Conservation (phyloP, 805 yeast species). For the Candida corydali region DNA sequence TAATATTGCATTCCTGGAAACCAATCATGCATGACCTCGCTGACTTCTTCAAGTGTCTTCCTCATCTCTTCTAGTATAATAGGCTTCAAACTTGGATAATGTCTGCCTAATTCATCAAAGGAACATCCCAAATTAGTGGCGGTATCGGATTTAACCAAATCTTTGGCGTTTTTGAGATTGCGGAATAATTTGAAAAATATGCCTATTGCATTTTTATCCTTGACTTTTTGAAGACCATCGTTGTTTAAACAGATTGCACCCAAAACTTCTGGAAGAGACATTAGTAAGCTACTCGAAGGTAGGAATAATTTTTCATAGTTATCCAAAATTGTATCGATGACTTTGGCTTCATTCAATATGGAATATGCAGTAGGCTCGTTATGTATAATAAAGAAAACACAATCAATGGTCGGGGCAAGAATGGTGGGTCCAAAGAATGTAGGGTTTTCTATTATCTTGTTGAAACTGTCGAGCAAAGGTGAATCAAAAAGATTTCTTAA, state of each 20-base stretch:
- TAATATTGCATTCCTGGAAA: constrained; percentile 44
- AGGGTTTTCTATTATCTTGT: constrained; percentile 53
- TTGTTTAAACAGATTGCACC: constrained; percentile 80
- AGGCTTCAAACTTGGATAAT: constrained; percentile 71
- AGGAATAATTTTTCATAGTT: constrained; percentile 53
- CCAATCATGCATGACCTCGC: constrained; percentile 26
- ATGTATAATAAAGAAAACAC: constrained; percentile 69
- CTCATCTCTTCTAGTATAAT: constrained; percentile 48
- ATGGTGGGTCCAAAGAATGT: constrained; percentile 63
- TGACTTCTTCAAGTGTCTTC: constrained; percentile 41
- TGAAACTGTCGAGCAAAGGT: constrained; percentile 60
- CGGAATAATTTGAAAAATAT: constrained; percentile 50
- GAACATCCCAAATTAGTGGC: constrained; percentile 58
- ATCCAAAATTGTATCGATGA: constrained; percentile 60
- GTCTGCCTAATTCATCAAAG: constrained; percentile 79
- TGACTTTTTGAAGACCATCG: constrained; percentile 61
- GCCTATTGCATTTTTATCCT: constrained; percentile 32
- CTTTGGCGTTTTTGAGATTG: constrained; percentile 47
- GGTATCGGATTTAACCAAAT: constrained; percentile 45
- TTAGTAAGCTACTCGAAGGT: constrained; percentile 54
- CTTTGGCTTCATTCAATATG: constrained; percentile 72
- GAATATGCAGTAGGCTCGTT: constrained; percentile 88
- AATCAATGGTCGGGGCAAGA: constrained; percentile 56
- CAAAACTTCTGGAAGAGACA: constrained; percentile 66
- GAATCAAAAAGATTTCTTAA: constrained; percentile 85